Percentiles rank a stretch among this genome's conserved stretches.
phyloP scores from a whole-genome alignment of 2,329 filamentous ascomycete species.

The Ceratocystis huliohia region DNA sequence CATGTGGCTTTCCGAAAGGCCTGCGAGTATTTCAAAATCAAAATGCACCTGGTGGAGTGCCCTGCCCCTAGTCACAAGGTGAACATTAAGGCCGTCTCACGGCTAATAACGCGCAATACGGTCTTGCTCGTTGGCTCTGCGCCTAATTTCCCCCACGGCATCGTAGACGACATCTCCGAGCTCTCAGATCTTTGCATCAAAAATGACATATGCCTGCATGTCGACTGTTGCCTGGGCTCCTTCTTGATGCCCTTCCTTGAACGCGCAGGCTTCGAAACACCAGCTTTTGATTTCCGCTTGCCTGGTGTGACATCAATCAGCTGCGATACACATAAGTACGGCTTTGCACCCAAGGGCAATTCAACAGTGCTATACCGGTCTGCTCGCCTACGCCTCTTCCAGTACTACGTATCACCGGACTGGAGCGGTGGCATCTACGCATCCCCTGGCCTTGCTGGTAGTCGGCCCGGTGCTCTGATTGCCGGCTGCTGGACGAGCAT shows the following conservation, averaged over 20 bases:
- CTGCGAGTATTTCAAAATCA: conserved; percentile 91
- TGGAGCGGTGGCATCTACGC: conserved; percentile 96
- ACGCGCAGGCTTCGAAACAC: conserved; percentile 81
- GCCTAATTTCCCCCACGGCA: conserved; percentile 95
- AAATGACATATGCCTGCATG: conserved; percentile 75
- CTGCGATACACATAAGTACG: conserved; percentile 98
- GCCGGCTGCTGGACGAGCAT: conserved; percentile 91
- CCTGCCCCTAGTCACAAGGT: conserved; percentile 79
- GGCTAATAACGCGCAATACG: conserved; percentile 88
- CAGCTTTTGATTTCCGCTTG: conserved; percentile 84
- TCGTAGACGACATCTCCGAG: conserved; percentile 84
- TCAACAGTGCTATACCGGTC: conserved; percentile 84
- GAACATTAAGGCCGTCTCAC: conserved; percentile 60
- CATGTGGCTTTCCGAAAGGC: conserved; percentile 97
- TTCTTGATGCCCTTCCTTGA: conserved; percentile 89
- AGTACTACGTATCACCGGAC: conserved; percentile 92
- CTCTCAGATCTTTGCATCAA: conserved; percentile 72
- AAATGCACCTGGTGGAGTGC: conserved; percentile 75
- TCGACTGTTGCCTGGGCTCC: conserved; percentile 94
- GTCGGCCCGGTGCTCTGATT: conserved; percentile 82
- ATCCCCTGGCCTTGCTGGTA: conserved; percentile 81
- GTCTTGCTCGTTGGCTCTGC: conserved; percentile 85
- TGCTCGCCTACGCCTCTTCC: conserved; percentile 64
- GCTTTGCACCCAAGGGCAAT: conserved; percentile 96
- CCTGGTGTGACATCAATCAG: conserved; percentile 91